Evolutionary conservation across 441 rosid genomes (phyloP), one percentile per base, ranked within the genome.

Genomic region (Hura crepitans): DNA sequence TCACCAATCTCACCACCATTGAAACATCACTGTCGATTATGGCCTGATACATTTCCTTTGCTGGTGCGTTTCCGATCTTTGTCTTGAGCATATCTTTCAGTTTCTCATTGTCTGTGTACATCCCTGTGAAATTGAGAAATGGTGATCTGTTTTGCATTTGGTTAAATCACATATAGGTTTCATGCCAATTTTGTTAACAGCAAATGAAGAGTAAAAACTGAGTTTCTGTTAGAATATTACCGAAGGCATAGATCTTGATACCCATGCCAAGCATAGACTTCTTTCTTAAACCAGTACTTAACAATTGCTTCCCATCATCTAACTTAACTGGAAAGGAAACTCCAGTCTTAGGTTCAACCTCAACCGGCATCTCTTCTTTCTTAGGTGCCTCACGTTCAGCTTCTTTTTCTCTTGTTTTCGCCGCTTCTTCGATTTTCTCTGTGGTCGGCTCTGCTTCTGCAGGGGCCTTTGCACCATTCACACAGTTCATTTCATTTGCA

Each of bases 241-340:
- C 89, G 65, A 82, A 83, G 76, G 75, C 71, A 51, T 71, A 78
- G 49, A 79, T 68, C 74, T 85, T 78, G 69, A 82, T 72, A 30
- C 82, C 79, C 66, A 85, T 12, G 72, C 91, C 84, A 31, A 81
- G 85, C 74, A 82, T 54, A 39, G 84, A 79, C 73, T 81, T 83
- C 78, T 77, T 82, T 74, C 82, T 78, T 72, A 85, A 22, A 25
- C 86, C 84, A 66, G 72, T 76, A 23, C 75, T 70, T 60, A 43
- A 31, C 75, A 82, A 49, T 54, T 73, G 78, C 81, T 76, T 83
- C 77, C 85, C 91, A 69, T 83, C 85, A 74, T 70, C 82, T 74
- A 80, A 51, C 75, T 66, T 77, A 47, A 84, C 85, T 0, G 86
- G 85, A 67, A 82, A 87, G 0, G 86, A 65, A 46, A 83, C 53